Percentiles rank a stretch among this genome's conserved stretches.
These are phyloP conservation scores for Nicotiana knightiana DNA, from an alignment of 257 asterid genomes.

Conservation along the genomic window DNA sequence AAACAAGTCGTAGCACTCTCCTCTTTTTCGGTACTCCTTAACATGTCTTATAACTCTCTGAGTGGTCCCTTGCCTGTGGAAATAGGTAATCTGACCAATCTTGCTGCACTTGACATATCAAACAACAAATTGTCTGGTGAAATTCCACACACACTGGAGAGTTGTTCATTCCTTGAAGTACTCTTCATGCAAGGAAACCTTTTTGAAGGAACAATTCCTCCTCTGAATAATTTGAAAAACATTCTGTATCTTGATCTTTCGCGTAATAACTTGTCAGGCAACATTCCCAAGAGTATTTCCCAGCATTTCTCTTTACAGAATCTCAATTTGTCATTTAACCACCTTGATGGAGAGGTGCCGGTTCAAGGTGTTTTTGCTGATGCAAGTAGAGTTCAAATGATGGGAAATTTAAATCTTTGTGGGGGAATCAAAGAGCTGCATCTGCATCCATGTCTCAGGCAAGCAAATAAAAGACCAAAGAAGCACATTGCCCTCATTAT, in stretches of 20 bases:
- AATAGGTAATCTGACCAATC: constrained; percentile 33
- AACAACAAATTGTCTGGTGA: constrained; percentile 37
- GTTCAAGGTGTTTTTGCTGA: constrained; percentile 33
- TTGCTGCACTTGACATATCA: constrained; percentile 34
- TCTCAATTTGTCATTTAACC: constrained; percentile 41
- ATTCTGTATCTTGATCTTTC: constrained; percentile 39
- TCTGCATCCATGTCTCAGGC: constrained; percentile 27
- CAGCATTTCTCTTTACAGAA: constrained; percentile 19
- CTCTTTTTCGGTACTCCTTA: constrained; percentile 22
- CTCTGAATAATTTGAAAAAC: constrained; percentile 19
- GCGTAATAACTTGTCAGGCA: constrained; percentile 29
- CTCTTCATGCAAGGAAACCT: constrained; percentile 29
- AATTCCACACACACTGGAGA: constrained; percentile 30
- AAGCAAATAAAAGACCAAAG: constrained; percentile 12
- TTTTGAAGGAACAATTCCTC: constrained; percentile 33
- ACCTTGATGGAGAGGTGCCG: constrained; percentile 40
- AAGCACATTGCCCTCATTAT: constrained; percentile 16
- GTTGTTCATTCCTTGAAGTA: constrained; percentile 30
- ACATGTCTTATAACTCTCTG: constrained; percentile 33
- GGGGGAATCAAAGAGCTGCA: constrained; percentile 33
- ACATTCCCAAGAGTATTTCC: constrained; percentile 24
- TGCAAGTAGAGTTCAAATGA: constrained; percentile 20
- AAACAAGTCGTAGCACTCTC: constrained; percentile 26
- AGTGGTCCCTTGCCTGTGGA: constrained; percentile 33
- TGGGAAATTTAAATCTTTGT: constrained; percentile 37